These are phyloP conservation scores for Xylariaceae sp. DNA, from an alignment of 2,329 filamentous ascomycete genomes.

Conservation along the genomic window DNA sequence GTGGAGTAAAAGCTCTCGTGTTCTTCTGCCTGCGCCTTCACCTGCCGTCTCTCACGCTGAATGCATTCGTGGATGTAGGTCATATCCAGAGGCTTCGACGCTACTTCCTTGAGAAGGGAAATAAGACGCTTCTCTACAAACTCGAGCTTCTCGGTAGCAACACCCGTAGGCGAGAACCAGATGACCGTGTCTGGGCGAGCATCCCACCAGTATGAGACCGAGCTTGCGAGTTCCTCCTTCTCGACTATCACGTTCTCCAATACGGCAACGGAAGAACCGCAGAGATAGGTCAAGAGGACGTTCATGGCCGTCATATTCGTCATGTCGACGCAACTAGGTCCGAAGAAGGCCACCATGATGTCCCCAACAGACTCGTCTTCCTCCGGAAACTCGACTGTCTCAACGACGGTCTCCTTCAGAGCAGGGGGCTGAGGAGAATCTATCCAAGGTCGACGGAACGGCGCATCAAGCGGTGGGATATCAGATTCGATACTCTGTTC, in stretches of 20 bases:
- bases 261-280: conserved; percentile 86
- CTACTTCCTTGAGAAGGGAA: conserved; percentile 74
- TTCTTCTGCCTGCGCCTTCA: conserved; percentile 78
- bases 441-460: conserved; percentile 85
- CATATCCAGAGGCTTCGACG: conserved; percentile 79
- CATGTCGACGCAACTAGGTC: conserved; percentile 71
- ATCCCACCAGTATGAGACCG: conserved; percentile 74
- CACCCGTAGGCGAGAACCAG: conserved; percentile 78
- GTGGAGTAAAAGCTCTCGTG: conserved; percentile 76
- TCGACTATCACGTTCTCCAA: conserved; percentile 91
- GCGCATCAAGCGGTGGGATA: conserved; percentile 67
- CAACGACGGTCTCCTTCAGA: conserved; percentile 65
- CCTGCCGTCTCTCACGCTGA: conserved; percentile 70
- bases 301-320: conserved; percentile 67
- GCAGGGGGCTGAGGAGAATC: conserved; percentile 75
- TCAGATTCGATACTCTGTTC: conserved; percentile 80
- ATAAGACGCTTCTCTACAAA: conserved; percentile 83
- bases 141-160: conserved; percentile 78
- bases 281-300: conserved; percentile 78
- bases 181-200: conserved; percentile 76
- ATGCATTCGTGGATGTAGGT: conserved; percentile 85
- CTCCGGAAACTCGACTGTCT: conserved; percentile 87
- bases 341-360: conserved; percentile 79
- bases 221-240: conserved; percentile 84
- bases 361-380: conserved; percentile 94